phyloP scores from a whole-genome alignment of 2,329 filamentous ascomycete species.

The Trichoderma hamatum region DNA sequence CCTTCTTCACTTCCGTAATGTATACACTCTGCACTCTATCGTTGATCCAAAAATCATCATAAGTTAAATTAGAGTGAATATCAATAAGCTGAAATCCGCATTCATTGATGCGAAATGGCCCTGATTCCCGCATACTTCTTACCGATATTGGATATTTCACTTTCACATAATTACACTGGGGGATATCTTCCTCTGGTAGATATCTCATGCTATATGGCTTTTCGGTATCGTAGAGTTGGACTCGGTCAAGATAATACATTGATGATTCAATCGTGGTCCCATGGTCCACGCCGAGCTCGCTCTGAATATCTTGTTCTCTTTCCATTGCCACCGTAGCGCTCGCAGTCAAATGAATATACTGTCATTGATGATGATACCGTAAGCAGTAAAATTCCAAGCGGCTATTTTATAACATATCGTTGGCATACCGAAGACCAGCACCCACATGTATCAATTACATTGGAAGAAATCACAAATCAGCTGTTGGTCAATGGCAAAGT shows the following conservation, averaged over 20 bases:
- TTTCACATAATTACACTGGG: neutral
- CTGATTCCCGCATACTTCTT: neutral
- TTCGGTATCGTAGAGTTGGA: neutral
- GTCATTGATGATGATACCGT: no score
- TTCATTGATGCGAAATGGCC: neutral
- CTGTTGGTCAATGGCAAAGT: no score
- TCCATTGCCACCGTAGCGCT: neutral
- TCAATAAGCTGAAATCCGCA: neutral
- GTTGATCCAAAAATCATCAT: slow-evolving; percentile 1
- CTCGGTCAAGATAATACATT: neutral
- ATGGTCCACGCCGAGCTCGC: neutral
- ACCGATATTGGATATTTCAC: neutral
- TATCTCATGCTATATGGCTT: slow-evolving; percentile 9
- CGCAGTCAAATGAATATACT: no score
- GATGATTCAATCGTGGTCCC: neutral
- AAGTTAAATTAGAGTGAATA: neutral
- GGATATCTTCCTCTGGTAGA: neutral
- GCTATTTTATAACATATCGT: no score
- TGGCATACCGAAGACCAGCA: no score
- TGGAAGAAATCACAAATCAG: no score
- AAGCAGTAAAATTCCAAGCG: no score
- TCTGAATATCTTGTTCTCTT: neutral
- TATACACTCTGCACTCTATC: neutral
- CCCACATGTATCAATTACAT: no score
- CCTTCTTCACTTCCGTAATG: neutral